These are phyloP conservation scores for Silene uniflora DNA, from an alignment of 148 eudicot species.

Conservation along the genomic window DNA sequence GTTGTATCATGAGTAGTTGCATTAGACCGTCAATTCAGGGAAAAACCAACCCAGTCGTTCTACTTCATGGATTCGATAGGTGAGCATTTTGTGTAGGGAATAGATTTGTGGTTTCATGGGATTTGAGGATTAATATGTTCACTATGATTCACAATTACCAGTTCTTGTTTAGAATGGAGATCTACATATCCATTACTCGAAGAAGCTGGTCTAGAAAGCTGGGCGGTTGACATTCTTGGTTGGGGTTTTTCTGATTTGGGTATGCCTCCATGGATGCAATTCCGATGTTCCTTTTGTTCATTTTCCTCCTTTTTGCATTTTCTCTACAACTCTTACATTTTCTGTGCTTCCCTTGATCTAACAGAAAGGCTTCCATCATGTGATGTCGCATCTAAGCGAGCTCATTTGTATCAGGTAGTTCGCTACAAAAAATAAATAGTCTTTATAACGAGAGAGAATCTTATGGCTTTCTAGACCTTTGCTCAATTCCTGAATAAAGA, in stretches of 20 bases:
- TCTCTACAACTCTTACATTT: neutral
- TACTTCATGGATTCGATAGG: constrained; percentile 97
- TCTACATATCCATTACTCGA: constrained; percentile 72
- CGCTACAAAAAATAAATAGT: neutral
- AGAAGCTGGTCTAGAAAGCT: constrained; percentile 76
- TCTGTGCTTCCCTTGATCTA: constrained; percentile 7
- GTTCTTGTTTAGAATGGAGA: constrained; percentile 99
- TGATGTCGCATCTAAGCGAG: constrained; percentile 75
- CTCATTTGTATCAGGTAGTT: constrained; percentile 81
- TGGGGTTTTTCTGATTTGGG: constrained; percentile 96
- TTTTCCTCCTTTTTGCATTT: neutral
- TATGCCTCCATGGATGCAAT: constrained; percentile 1
- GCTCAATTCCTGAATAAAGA: too few relatives aligned
- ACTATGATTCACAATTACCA: constrained; percentile 42
- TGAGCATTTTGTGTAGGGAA: constrained; percentile 17
- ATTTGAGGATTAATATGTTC: constrained; percentile 9
- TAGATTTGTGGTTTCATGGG: neutral
- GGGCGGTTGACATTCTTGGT: constrained; percentile 95
- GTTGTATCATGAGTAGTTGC: constrained; percentile 77
- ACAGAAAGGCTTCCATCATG: constrained; percentile 66
- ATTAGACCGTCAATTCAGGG: constrained; percentile 56
- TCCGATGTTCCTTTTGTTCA: constrained; percentile 7
- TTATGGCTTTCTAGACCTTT: too few relatives aligned
- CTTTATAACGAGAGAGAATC: too few relatives aligned
- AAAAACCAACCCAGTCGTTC: constrained; percentile 60